These are phyloP conservation scores for Atkinsonella texensis DNA, from an alignment of 2,329 filamentous ascomycete genomes.

Conservation along the genomic window DNA sequence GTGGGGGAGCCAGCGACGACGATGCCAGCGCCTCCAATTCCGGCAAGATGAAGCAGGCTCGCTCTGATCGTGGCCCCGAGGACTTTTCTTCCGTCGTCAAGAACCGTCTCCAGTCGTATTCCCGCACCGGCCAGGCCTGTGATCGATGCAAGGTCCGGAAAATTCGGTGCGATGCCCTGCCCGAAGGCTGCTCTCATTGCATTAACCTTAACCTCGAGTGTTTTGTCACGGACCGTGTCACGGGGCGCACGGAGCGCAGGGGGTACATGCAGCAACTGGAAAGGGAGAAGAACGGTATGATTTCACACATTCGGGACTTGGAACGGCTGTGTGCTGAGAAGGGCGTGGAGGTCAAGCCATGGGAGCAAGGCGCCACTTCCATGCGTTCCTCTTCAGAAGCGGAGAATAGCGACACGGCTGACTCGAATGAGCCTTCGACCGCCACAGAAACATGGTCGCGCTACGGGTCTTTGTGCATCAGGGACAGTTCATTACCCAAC, in stretches of 20 bases:
- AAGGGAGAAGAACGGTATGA: conserved; percentile 55
- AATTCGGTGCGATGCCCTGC: conserved; percentile 72
- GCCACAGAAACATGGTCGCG: conserved; percentile 20
- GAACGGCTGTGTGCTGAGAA: conserved; percentile 51
- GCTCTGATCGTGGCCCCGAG: conserved; percentile 34
- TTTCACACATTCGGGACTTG: conserved; percentile 54
- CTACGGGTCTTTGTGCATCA: conserved; percentile 23
- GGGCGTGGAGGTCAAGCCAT: conserved; percentile 48
- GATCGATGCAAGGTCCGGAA: conserved; percentile 86
- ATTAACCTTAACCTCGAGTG: conserved; percentile 64
- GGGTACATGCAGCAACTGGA: conserved; percentile 72
- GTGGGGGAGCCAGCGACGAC: conserved; percentile 22
- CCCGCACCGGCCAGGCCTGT: conserved; percentile 70
- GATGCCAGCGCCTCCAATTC: conserved; percentile 9
- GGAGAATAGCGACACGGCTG: conserved; percentile 14
- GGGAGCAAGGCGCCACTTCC: conserved; percentile 20
- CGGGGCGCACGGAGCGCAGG: conserved; percentile 64
- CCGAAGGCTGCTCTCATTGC: conserved; percentile 75
- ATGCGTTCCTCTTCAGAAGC: conserved; percentile 15
- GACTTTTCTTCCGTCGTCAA: conserved; percentile 46
- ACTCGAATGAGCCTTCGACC: conserved; percentile 2
- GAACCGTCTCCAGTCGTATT: conserved; percentile 41
- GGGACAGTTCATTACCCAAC: conserved; percentile 13
- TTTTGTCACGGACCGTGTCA: conserved; percentile 77
- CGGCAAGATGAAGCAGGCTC: conserved; percentile 35